Conservation (phyloP, 352 stramenopile species). For the Globisporangium okanoganense region DNA sequence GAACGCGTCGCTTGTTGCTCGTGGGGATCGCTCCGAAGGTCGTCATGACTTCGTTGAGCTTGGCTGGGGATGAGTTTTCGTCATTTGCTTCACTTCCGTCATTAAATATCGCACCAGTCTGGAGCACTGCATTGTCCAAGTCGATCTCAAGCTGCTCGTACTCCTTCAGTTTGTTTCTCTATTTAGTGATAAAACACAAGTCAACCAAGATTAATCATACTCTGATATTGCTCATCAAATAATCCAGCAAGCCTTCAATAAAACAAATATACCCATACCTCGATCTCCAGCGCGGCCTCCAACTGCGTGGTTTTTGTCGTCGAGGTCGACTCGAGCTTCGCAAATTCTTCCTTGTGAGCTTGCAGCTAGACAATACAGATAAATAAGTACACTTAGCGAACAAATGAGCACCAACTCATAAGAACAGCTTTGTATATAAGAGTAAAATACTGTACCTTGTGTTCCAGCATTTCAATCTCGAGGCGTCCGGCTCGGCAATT, state of each 20-base stretch:
- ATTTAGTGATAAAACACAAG: not conserved
- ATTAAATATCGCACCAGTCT: conserved; percentile 45
- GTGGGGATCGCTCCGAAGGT: conserved; percentile 69
- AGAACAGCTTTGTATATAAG: too few relatives aligned
- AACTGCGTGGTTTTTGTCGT: conserved; percentile 57
- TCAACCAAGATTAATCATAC: not conserved
- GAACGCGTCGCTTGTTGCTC: conserved; percentile 59
- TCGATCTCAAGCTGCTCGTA: conserved; percentile 77
- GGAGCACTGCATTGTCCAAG: conserved; percentile 58
- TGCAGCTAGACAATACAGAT: conserved; percentile 34
- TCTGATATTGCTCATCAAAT: not conserved
- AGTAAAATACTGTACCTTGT: too few relatives aligned
- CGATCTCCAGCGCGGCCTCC: conserved; percentile 43
- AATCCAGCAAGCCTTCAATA: too few relatives aligned
- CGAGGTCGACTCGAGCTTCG: conserved; percentile 59
- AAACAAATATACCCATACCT: conserved; percentile 30
- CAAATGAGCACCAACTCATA: not conserved
- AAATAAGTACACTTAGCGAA: not conserved
- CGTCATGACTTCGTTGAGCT: conserved; percentile 20
- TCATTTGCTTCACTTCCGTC: not conserved
- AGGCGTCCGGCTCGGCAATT: conserved; percentile 29
- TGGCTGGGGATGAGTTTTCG: conserved; percentile 1
- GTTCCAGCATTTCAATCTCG: conserved; percentile 65
- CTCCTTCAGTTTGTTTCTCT: conserved; percentile 59
- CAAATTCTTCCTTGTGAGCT: conserved; percentile 68